These are phyloP conservation scores for Solanum pennellii DNA, from an alignment of 257 asterid genomes.

Conservation along the genomic window DNA sequence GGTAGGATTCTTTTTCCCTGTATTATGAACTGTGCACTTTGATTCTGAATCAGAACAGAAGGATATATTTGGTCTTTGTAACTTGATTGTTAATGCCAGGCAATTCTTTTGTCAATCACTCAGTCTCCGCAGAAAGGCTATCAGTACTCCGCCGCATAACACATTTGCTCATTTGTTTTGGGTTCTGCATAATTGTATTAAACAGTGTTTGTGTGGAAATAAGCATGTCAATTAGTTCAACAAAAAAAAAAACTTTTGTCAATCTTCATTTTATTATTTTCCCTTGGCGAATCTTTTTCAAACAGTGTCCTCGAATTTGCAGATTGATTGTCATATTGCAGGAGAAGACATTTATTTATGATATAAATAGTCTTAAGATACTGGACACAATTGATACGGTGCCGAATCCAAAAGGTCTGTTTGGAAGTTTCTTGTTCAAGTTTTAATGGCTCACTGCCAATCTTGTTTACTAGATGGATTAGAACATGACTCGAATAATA, in stretches of 20 bases:
- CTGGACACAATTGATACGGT: slow-evolving; percentile 73
- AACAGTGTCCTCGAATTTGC: slow-evolving; percentile 15
- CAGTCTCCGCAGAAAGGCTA: background rate
- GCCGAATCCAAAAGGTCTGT: slow-evolving; percentile 69
- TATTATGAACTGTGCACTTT: background rate
- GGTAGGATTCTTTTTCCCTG: background rate
- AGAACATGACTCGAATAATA: background rate
- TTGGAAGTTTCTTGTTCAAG: background rate
- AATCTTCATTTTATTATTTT: background rate
- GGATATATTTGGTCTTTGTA: background rate
- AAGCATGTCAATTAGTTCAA: background rate
- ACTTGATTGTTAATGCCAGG: background rate
- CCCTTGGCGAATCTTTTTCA: background rate
- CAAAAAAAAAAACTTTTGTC: background rate
- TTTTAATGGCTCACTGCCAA: background rate
- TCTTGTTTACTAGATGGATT: background rate
- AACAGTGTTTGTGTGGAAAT: background rate
- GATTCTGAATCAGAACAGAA: background rate
- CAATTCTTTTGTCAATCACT: background rate
- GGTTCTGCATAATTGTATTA: background rate
- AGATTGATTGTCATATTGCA: slow-evolving; percentile 73
- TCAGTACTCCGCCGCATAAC: background rate
- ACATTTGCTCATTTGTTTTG: background rate
- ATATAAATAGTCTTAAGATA: slow-evolving; percentile 52
- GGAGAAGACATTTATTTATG: slow-evolving; percentile 76